Evolutionary conservation across 768 basidiomycete species (phyloP), one percentile per base, ranked within the genome.

Genomic region (Melanogaster broomeanus): DNA sequence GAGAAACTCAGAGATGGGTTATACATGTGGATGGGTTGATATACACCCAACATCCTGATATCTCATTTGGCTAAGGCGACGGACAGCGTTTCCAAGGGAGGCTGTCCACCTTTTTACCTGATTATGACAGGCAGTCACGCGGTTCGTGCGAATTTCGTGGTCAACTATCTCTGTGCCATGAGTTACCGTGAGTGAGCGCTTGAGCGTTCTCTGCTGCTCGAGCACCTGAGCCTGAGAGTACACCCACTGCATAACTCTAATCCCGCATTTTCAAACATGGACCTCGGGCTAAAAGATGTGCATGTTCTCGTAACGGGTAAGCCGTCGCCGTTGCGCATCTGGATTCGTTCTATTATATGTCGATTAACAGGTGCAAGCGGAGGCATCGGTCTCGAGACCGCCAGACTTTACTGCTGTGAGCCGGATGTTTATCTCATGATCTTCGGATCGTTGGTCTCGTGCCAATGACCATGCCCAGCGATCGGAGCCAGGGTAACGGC

Each of bases 401-500:
- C 75, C 15, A 73, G 73, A 12, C 61, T 79, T 0, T 90, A 83
- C 61, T 74, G 84, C 28, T 73, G 86, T 83, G 51, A 62, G 73
- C 70, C 25, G n/a, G n/a, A n/a, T n/a, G n/a, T n/a, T n/a, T n/a
- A n/a, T 33, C 22, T 21, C 22, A 18, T n/a, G 34, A 13, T 34
- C 25, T n/a, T n/a, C n/a, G n/a, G n/a, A n/a, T n/a, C n/a, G 13
- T 39, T 27, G 41, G 40, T 35, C 35, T 44, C 33, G 35, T 27
- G 24, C 57, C 41, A 24, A 18, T 52, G 33, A 52, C 6, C 10
- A 9, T n/a, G 15, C 10, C 22, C 62, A 89, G 88, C 83, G 38
- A 84, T 85, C 56, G 87, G 85, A 9, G 85, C 88, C 0, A 77
- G 75, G 45, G 86, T 90, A 10, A 83, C 85, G 0, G 87, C 86